Base-by-base conservation (phyloP, 2,329 filamentous ascomycete species). In the Xylariomycetidae sp. region DNA sequence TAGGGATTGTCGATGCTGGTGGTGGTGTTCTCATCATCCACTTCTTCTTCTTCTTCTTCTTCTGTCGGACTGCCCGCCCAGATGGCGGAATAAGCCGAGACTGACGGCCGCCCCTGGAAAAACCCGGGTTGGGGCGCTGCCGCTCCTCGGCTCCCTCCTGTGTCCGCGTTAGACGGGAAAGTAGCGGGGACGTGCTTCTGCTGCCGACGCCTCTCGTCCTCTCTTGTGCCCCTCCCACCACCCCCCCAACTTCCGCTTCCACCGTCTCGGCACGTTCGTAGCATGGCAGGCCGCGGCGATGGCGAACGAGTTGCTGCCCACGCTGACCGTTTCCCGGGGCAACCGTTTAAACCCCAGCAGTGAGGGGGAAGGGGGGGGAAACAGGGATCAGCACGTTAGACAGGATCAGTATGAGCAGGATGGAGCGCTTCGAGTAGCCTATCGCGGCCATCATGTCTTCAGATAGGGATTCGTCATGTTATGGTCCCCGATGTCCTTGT, bases 231-330 rank as follows among this genome's bases (percentile, higher is more conserved):
- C n/a, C 20, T n/a, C n/a, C n/a, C n/a, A 10, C 18, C 17, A 10
- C 30, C 31, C 5, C 32, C 27, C 15, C 29, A 23, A 7, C 33
- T 38, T 19, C 31, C 29, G 11, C 30, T 28, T n/a, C 25, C 22
- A 23, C 30, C 34, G 5, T 42, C 19, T 36, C 3, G 30, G 30
- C 4, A 11, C 2, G 3, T 7, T 38, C 2, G 47, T 45, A 9
- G 30, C 40, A 27, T 50, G 45, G 22, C 47, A 50, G 12, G 47
- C 40, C 17, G 45, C 44, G 4, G 45, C 41, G 5, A 48, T 27
- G 6, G 47, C 45, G 6, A 48, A 37, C 4, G 47, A 50, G 29
- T 50, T 50, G 25, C 40, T 44, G 4, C 44, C 45, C 6, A 45
- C 30, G n/a, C 28, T 32, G 4, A 40, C 23, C 25, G 42, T 47